These are phyloP conservation scores for Ganoderma multipileum DNA, from an alignment of 1,284 basidiomycete genomes.

Conservation along the genomic window DNA sequence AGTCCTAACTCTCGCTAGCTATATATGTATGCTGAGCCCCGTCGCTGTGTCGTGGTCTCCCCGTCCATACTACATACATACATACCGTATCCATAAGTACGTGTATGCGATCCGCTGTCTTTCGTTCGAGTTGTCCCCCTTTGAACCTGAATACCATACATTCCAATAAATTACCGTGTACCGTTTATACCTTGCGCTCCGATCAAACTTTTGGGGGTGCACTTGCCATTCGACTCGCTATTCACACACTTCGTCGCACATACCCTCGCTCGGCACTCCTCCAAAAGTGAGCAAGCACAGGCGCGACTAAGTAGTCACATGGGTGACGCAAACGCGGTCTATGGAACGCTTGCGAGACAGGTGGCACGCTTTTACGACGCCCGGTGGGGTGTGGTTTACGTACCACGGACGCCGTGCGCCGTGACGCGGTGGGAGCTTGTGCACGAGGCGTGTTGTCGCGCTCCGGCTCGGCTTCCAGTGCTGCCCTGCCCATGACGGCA, in stretches of 20 bases:
- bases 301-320: background rate
- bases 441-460: background rate
- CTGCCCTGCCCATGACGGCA: background rate
- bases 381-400: conserved; percentile 9
- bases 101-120: background rate
- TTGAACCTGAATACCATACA: background rate
- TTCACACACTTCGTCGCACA: background rate
- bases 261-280: background rate
- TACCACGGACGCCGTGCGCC: background rate
- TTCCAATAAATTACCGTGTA: background rate
- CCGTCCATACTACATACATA: background rate
- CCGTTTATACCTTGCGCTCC: background rate
- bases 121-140: background rate
- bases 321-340: background rate
- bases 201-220: background rate
- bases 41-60: background rate
- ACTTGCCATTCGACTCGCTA: background rate
- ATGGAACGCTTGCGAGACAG: conserved; percentile 3
- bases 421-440: background rate
- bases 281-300: background rate
- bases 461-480: background rate
- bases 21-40: conserved; percentile 10
- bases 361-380: conserved; percentile 1
- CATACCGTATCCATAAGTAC: background rate
- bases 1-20: background rate